A percentile compares a stretch with the other conserved stretches of the same genome.
Evolutionary conservation across 139 green algal species (phyloP).

Genomic region (Asterochloris sp.): DNA sequence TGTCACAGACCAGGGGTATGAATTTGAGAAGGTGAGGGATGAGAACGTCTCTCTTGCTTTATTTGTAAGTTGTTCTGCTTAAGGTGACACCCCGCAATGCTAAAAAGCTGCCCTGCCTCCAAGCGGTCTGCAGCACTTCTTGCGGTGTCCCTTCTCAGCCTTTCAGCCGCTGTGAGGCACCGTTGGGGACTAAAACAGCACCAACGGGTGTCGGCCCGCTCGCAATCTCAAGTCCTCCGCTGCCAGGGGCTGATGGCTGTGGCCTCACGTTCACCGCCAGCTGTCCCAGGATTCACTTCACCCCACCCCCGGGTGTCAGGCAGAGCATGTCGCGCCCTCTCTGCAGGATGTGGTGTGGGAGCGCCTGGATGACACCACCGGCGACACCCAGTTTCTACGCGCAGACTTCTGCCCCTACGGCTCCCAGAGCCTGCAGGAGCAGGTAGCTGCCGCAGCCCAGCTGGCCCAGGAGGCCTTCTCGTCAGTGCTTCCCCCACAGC

Average conservation of each 20-base stretch:
- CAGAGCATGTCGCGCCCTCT: not conserved
- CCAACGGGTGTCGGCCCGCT: no score
- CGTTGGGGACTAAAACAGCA: no score
- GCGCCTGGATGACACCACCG: constrained; percentile 62
- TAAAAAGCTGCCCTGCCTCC: not conserved
- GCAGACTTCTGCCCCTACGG: constrained; percentile 20
- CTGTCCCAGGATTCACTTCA: no score
- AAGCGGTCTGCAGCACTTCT: not conserved
- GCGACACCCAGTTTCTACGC: constrained; percentile 65
- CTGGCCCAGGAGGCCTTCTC: constrained; percentile 23
- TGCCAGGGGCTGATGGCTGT: no score
- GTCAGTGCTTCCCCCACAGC: not conserved
- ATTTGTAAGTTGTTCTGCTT: not conserved
- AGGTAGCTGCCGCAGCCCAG: not conserved
- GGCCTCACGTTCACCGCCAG: no score
- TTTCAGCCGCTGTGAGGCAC: no score
- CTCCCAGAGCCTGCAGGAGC: not conserved
- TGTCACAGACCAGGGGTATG: constrained; percentile 80
- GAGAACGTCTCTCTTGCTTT: not conserved
- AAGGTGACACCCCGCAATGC: not conserved
- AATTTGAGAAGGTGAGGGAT: not conserved
- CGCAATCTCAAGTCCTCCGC: no score
- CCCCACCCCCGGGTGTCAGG: no score
- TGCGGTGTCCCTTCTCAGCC: no score
- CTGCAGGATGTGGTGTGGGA: constrained; percentile 89